Evolutionary conservation across 78 protist species (phyloP).

Genomic region (Capsaspora owczarzaki): DNA sequence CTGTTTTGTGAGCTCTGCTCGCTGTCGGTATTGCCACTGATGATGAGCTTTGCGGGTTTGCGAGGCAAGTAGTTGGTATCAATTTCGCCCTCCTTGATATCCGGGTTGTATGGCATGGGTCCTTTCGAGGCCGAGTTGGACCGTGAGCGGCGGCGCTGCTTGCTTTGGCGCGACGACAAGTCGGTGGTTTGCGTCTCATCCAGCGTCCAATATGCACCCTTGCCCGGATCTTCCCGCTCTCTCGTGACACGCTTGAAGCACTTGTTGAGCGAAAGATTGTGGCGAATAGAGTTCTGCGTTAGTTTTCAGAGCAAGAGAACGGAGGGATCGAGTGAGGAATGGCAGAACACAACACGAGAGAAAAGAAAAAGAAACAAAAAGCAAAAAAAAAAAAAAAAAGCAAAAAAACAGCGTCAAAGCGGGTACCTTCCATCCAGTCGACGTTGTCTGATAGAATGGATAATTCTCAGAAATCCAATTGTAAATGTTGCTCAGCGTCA

Average conservation of each 20-base stretch:
- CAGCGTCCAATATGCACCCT: neutral
- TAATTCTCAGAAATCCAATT: neutral
- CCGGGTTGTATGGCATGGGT: neutral
- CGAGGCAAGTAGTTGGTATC: neutral
- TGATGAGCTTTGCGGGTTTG: no score
- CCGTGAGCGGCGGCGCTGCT: neutral
- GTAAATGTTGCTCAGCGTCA: neutral
- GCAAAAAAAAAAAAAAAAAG: neutral
- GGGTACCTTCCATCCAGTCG: neutral
- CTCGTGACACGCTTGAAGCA: constrained; percentile 1
- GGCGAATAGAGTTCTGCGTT: constrained; percentile 14
- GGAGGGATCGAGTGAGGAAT: neutral
- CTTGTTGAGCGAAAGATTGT: constrained; percentile 7
- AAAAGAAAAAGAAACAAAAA: neutral
- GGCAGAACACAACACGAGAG: neutral
- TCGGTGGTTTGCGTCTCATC: neutral
- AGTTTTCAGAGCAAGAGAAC: no score
- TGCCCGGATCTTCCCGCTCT: neutral
- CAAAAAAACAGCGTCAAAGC: neutral
- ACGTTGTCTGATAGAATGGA: neutral
- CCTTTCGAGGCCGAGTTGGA: neutral
- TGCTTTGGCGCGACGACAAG: neutral
- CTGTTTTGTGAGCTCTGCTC: no score
- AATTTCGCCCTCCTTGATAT: neutral
- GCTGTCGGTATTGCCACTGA: no score